Evolutionary conservation across 148 eudicot genomes (phyloP).

Genomic region (Silene latifolia): DNA sequence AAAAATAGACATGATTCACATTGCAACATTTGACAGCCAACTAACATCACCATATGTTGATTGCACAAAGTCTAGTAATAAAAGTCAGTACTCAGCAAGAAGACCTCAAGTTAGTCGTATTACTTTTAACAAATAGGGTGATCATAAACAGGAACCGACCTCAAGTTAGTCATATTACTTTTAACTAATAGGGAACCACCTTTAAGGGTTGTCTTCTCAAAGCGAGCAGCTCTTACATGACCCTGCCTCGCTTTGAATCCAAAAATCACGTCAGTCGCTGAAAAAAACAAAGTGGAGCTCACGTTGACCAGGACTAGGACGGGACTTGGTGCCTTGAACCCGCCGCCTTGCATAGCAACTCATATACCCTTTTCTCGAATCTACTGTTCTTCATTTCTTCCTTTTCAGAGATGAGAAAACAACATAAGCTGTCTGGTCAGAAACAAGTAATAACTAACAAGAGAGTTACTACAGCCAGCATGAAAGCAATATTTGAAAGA

Average conservation of each 20-base stretch:
- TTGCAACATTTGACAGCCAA: too few relatives aligned
- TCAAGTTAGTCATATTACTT: too few relatives aligned
- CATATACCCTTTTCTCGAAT: conserved; percentile 73
- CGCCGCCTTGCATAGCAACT: conserved; percentile 75
- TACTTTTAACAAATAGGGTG: not conserved
- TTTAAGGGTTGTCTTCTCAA: conserved; percentile 82
- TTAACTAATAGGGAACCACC: conserved; percentile 32
- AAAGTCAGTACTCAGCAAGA: not conserved
- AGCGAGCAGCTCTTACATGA: conserved; percentile 58
- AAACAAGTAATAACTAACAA: not conserved
- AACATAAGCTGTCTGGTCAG: not conserved
- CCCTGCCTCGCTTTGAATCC: conserved; percentile 49
- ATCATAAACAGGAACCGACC: not conserved
- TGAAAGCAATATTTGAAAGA: not conserved
- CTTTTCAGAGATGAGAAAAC: conserved; percentile 36
- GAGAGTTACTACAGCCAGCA: not conserved
- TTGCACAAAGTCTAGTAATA: not conserved
- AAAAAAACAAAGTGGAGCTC: conserved; percentile 96
- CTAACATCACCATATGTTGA: not conserved
- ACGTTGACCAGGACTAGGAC: conserved; percentile 54
- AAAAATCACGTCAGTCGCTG: conserved; percentile 59
- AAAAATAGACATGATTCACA: too few relatives aligned
- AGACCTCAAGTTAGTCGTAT: not conserved
- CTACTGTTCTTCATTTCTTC: conserved; percentile 82
- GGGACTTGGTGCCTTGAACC: conserved; percentile 33